phyloP scores from a whole-genome alignment of 2,329 filamentous ascomycete species.

The Penicillium rolfsii region DNA sequence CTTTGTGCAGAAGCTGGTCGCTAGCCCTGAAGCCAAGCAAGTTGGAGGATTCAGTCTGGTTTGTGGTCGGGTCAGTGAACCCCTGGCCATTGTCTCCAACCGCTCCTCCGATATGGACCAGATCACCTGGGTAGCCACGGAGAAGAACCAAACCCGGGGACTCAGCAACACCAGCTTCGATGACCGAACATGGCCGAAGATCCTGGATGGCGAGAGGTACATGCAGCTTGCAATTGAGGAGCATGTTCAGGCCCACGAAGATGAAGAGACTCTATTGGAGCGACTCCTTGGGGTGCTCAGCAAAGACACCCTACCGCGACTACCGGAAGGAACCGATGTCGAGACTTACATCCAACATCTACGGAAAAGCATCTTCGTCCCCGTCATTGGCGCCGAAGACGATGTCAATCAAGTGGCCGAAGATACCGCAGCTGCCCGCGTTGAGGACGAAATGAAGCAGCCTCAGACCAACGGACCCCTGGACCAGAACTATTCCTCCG shows the following conservation, averaged over 20 bases:
- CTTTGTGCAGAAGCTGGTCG: constrained; percentile 59
- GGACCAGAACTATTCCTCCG: constrained; percentile 44
- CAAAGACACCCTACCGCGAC: constrained; percentile 58
- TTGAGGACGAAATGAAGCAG: constrained; percentile 29
- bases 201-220: constrained; percentile 59
- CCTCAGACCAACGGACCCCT: constrained; percentile 28
- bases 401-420: constrained; percentile 41
- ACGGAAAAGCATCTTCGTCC: constrained; percentile 64
- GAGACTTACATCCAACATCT: constrained; percentile 61
- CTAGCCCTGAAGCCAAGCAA: constrained; percentile 57
- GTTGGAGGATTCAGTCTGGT: constrained; percentile 67
- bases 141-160: constrained; percentile 57
- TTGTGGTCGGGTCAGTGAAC: constrained; percentile 59
- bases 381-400: constrained; percentile 55
- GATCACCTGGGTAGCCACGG: constrained; percentile 55
- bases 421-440: constrained; percentile 38
- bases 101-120: constrained; percentile 57
- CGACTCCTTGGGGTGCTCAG: constrained; percentile 58
- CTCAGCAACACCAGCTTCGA: constrained; percentile 65
- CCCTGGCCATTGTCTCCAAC: constrained; percentile 65
- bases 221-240: constrained; percentile 54
- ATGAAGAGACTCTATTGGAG: constrained; percentile 55
- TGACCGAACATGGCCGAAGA: constrained; percentile 65
- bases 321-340: constrained; percentile 53
- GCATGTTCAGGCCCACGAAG: constrained; percentile 48